Evolutionary conservation across 805 yeast species (phyloP), one percentile per base, ranked within the genome.

Genomic region (Cyberlindnera lachancei): DNA sequence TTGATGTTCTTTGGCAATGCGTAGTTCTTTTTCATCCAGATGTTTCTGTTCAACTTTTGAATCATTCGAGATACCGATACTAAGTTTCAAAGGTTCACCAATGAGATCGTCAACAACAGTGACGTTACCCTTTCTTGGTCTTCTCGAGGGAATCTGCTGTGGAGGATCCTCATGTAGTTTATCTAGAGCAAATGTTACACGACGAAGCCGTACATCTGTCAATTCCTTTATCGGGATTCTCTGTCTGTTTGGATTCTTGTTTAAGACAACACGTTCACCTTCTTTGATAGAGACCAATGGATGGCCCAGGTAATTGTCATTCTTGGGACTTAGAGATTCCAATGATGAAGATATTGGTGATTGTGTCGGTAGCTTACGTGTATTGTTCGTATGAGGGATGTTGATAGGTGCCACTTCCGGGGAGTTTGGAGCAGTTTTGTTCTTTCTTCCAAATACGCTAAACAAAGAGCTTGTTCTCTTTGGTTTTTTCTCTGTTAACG

Each of bases 81-180:
- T 72, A 20, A 82, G 63, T 40, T 76, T 61, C 15, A 82, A 72
- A 0, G 84, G 77, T 21, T 40, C 45, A 0, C 73, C 73, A 0
- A 79, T 76, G 19, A 62, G 37, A 48, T 83, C 90, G 27, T 79
- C 84, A 0, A 88, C 85, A 13, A 72, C 66, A 9, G 71, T 65
- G 15, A 79, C 87, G 49, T 85, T 80, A 7, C 96, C 96, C 45
- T 70, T 68, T 42, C 79, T 66, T 6, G 96, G 96, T 38, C 68
- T 70, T 49, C 94, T 63, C 2, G 94, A 81, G 3, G 96, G 96
- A 39, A 88, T 82, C 52, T 87, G 95, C 50, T 88, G 96, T 1
- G 95, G 95, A 3, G 96, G 96, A 55, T 88, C 96, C 40, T 64
- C 66, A 0, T 66, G 67, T 39, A 86, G 70, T 32, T 79, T 74